Evolutionary conservation across 805 yeast genomes (phyloP).

Genomic region (Wickerhamomyces pijperi): DNA sequence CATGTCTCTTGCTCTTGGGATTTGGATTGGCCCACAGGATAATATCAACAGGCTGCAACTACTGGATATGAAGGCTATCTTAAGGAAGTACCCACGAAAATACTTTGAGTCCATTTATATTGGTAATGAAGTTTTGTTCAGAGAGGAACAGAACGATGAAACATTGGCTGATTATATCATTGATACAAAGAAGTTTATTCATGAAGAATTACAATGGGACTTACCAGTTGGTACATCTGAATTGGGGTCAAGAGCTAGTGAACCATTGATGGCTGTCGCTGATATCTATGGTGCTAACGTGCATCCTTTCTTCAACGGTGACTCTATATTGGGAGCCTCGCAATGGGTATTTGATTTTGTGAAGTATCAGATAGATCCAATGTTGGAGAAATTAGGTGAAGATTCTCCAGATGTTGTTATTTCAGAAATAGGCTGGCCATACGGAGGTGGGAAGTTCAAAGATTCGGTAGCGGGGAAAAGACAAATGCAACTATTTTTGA

Average conservation of each 20-base stretch:
- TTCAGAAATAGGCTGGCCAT: constrained; percentile 70
- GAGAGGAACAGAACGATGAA: constrained; percentile 32
- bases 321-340: constrained; percentile 31
- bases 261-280: constrained; percentile 28
- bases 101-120: constrained; percentile 41
- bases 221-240: constrained; percentile 58
- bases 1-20: constrained; percentile 48
- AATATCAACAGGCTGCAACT: constrained; percentile 36
- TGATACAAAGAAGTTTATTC: constrained; percentile 28
- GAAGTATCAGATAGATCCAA: constrained; percentile 31
- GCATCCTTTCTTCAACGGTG: constrained; percentile 63
- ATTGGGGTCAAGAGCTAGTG: constrained; percentile 34
- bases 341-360: constrained; percentile 43
- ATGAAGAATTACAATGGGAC: constrained; percentile 21
- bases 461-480: constrained; percentile 34
- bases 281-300: constrained; percentile 54
- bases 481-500: constrained; percentile 36
- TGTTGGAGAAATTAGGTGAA: constrained; percentile 15
- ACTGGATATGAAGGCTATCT: constrained; percentile 27
- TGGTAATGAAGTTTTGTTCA: constrained; percentile 53
- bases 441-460: constrained; percentile 39
- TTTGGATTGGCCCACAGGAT: constrained; percentile 45
- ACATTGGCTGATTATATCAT: constrained; percentile 31
- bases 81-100: constrained; percentile 31
- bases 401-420: constrained; percentile 27